phyloP scores from a whole-genome alignment of 495 filamentous ascomycete species.

The Saxophila tyrrhenica region DNA sequence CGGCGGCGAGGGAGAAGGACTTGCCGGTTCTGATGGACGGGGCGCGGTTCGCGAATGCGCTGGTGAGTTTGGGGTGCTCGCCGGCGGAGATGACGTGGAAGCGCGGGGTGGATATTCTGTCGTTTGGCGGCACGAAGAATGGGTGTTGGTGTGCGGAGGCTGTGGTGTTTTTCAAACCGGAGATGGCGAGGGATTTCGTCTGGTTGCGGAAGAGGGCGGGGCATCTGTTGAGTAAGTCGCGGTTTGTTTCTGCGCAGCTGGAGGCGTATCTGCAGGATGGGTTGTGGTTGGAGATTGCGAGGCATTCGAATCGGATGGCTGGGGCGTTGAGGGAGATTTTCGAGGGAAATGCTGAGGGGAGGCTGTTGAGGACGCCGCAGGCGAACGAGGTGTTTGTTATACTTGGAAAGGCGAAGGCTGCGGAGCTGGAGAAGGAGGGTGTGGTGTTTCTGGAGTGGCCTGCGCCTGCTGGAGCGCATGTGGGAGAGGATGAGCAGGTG shows the following conservation, averaged over 20 bases:
- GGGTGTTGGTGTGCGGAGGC: not conserved
- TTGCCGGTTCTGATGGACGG: not conserved
- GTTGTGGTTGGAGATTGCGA: not conserved
- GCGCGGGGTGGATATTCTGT: not conserved
- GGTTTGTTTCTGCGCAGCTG: not conserved
- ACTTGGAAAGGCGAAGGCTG: not conserved
- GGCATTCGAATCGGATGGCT: not conserved
- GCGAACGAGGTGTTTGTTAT: slow-evolving; percentile 1
- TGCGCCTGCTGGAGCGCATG: not conserved
- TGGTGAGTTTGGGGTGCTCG: not conserved
- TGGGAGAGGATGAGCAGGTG: not conserved
- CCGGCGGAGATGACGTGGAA: slow-evolving; percentile 1
- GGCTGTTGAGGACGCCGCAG: not conserved
- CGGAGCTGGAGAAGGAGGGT: not conserved
- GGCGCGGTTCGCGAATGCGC: not conserved
- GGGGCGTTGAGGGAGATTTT: not conserved
- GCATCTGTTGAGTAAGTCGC: not conserved
- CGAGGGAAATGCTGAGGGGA: too few relatives aligned
- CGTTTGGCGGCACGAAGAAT: not conserved
- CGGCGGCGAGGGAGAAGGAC: not conserved
- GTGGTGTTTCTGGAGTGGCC: not conserved
- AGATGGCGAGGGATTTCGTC: not conserved
- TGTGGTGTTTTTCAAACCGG: not conserved
- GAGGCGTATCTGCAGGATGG: not conserved
- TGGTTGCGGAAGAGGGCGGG: not conserved